A percentile compares a stretch with the other conserved stretches of the same genome.
Conservation (phyloP, 2,329 filamentous ascomycete genomes). For the Aspergillus brunneoviolaceus region DNA sequence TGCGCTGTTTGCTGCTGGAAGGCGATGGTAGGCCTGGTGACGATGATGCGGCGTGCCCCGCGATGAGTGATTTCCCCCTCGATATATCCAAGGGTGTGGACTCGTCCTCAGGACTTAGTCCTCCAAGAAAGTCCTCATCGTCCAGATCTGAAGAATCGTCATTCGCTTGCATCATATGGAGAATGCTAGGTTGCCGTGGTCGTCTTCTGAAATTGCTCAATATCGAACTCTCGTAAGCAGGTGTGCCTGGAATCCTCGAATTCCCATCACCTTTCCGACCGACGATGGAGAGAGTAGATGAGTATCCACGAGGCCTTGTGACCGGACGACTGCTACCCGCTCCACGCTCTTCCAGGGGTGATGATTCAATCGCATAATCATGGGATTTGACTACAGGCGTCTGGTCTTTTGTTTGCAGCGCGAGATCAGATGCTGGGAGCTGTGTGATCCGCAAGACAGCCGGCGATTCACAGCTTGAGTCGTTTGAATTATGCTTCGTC, state of each 20-base stretch:
- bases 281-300: conserved; percentile 39
- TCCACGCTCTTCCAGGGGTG: conserved; percentile 31
- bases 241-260: conserved; percentile 40
- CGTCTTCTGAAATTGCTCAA: conserved; percentile 46
- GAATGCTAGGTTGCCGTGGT: conserved; percentile 46
- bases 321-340: conserved; percentile 37
- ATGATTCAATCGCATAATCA: conserved; percentile 37
- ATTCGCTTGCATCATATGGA: conserved; percentile 46
- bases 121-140: conserved; percentile 45
- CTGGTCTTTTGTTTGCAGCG: conserved; percentile 26
- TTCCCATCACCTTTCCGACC: conserved; percentile 38
- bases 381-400: conserved; percentile 34
- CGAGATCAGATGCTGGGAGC: conserved; percentile 18
- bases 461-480: not conserved
- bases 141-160: conserved; percentile 38
- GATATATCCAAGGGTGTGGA: conserved; percentile 44
- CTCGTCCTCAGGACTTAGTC: conserved; percentile 45
- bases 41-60: conserved; percentile 19
- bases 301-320: conserved; percentile 41
- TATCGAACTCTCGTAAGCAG: conserved; percentile 44
- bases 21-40: conserved; percentile 28
- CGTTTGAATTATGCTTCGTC: not conserved
- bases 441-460: not conserved
- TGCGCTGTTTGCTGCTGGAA: conserved; percentile 33
- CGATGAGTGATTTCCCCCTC: conserved; percentile 32